Evolutionary conservation across 129 eudicot species (phyloP).

Genomic region (Centella asiatica): DNA sequence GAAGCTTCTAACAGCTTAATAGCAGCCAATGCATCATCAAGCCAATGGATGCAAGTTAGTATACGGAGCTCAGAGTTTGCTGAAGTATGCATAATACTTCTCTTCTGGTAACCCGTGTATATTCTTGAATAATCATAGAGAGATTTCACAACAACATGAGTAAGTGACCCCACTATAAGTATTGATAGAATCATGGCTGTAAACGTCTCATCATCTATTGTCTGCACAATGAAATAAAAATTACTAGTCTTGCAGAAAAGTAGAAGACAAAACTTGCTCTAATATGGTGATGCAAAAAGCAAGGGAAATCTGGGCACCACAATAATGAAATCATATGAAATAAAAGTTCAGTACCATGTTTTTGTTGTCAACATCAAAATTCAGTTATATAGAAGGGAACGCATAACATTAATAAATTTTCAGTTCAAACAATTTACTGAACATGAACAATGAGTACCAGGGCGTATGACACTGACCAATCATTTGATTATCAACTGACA

Average conservation of each 20-base stretch:
- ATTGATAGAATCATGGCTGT: constrained; percentile 17
- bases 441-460: too few species aligned
- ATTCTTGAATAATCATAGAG: constrained; percentile 33
- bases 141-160: constrained; percentile 12
- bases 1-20: constrained; percentile 32
- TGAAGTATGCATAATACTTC: constrained; percentile 27
- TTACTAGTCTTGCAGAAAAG: background rate
- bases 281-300: too few species aligned
- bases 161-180: constrained; percentile 9
- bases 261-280: too few species aligned
- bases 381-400: too few species aligned
- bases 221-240: constrained; percentile 18
- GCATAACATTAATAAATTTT: too few species aligned
- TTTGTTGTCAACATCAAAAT: too few species aligned
- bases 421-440: too few species aligned
- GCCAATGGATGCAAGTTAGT: constrained; percentile 31
- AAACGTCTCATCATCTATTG: constrained; percentile 32
- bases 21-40: constrained; percentile 34
- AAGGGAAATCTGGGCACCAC: too few species aligned
- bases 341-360: too few species aligned
- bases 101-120: constrained; percentile 46
- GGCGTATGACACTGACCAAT: too few species aligned
- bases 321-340: too few species aligned
- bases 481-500: too few species aligned
- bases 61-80: constrained; percentile 29